These are phyloP conservation scores for Phytophthora multivora DNA, from an alignment of 352 stramenopile species.

Conservation along the genomic window DNA sequence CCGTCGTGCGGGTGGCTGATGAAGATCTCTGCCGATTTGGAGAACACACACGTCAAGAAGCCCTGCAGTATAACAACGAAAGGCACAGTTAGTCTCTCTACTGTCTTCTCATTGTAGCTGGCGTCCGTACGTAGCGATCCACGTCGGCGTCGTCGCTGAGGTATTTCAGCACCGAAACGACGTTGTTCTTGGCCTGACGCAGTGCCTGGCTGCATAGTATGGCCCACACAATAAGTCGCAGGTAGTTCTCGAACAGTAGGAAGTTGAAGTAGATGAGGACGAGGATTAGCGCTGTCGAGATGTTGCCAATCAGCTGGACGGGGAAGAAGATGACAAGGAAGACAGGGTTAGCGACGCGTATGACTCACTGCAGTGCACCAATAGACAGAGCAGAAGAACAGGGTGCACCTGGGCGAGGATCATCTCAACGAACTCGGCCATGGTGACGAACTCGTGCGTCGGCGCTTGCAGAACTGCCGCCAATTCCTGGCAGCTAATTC, in stretches of 20 bases:
- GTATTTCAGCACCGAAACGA: slow-evolving; percentile 81
- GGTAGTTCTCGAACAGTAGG: slow-evolving; percentile 89
- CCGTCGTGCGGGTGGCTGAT: slow-evolving; percentile 72
- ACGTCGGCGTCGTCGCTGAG: slow-evolving; percentile 85
- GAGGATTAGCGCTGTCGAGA: slow-evolving; percentile 86
- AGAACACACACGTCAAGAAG: slow-evolving; percentile 81
- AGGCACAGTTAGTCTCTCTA: slow-evolving; percentile 9
- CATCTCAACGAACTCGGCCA: slow-evolving; percentile 85
- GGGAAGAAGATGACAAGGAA: background rate
- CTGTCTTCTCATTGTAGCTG: background rate
- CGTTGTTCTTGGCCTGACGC: slow-evolving; percentile 86
- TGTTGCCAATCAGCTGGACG: slow-evolving; percentile 83
- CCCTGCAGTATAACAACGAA: slow-evolving; percentile 37
- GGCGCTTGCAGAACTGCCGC: background rate
- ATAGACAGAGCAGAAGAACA: background rate
- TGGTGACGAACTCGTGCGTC: slow-evolving; percentile 21
- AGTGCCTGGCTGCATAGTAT: slow-evolving; percentile 88
- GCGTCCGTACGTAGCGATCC: slow-evolving; percentile 37
- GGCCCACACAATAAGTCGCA: slow-evolving; percentile 87
- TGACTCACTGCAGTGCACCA: background rate
- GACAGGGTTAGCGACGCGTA: background rate
- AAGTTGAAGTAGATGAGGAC: slow-evolving; percentile 92
- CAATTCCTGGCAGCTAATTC: slow-evolving; percentile 3
- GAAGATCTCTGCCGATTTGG: slow-evolving; percentile 80
- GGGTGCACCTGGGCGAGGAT: slow-evolving; percentile 76